Conservation (phyloP, 805 yeast species). For the Schizosaccharomyces osmophilus region DNA sequence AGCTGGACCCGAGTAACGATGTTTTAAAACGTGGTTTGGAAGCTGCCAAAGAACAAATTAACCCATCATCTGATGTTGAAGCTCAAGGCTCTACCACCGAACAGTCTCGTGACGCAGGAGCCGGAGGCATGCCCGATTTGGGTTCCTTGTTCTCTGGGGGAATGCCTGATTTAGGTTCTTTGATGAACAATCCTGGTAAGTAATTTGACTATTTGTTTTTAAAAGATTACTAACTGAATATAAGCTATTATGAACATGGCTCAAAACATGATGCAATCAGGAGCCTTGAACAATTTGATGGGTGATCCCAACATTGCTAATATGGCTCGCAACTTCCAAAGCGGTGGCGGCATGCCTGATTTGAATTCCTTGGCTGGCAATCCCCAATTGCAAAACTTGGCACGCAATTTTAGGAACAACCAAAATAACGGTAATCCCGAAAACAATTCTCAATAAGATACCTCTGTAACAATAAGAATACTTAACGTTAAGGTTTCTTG, state of each 20-base stretch:
- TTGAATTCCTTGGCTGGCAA: slow-evolving; percentile 53
- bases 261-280: slow-evolving; percentile 70
- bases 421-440: slow-evolving; percentile 3
- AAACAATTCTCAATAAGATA: not conserved
- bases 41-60: slow-evolving; percentile 71
- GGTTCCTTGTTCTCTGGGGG: slow-evolving; percentile 43
- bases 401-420: slow-evolving; percentile 44
- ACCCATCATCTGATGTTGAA: slow-evolving; percentile 14
- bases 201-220: slow-evolving; percentile 13
- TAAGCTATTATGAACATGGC: slow-evolving; percentile 35
- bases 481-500: not conserved
- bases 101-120: slow-evolving; percentile 6
- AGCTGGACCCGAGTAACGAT: slow-evolving; percentile 69
- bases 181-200: slow-evolving; percentile 77
- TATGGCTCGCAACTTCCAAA: slow-evolving; percentile 58
- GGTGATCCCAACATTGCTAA: slow-evolving; percentile 55
- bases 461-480: not conserved
- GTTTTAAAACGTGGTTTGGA: slow-evolving; percentile 86
- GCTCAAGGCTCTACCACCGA: slow-evolving; percentile 5
- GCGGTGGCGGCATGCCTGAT: slow-evolving; percentile 38
- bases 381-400: slow-evolving; percentile 53
- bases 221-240: not conserved
- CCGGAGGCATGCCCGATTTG: slow-evolving; percentile 49
- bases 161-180: slow-evolving; percentile 37
- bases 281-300: slow-evolving; percentile 48